Percentiles rank a stretch among this genome's conserved stretches.
phyloP scores from a whole-genome alignment of 1,139 yeast genomes.

The Geotrichum phurueaensis region DNA sequence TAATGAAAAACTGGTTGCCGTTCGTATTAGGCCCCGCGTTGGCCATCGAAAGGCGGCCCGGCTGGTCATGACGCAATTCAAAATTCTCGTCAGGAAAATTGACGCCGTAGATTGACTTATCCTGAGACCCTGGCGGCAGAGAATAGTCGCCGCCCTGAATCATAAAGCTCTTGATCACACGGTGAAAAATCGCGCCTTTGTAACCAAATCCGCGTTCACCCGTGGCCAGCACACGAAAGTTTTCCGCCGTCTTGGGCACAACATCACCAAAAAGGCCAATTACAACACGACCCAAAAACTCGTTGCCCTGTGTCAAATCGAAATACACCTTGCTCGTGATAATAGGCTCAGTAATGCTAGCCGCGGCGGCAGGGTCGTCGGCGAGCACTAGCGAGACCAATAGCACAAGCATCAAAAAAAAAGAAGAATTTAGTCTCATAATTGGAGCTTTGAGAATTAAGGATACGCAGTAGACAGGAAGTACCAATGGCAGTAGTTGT shows the following conservation, averaged over 20 bases:
- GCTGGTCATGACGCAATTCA: constrained; percentile 73
- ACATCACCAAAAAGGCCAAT: constrained; percentile 87
- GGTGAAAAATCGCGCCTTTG: constrained; percentile 90
- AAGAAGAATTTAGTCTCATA: neutral
- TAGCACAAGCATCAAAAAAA: neutral
- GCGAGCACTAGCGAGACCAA: neutral
- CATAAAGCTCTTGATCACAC: constrained; percentile 98
- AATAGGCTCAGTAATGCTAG: constrained; percentile 30
- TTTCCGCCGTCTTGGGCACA: constrained; percentile 96
- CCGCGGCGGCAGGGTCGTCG: neutral
- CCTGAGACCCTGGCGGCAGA: constrained; percentile 70
- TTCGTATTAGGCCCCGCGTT: constrained; percentile 99
- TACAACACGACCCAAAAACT: constrained; percentile 64
- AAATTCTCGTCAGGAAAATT: constrained; percentile 96
- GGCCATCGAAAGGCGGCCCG: constrained; percentile 97
- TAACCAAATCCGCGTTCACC: constrained; percentile 98
- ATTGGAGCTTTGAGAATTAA: neutral
- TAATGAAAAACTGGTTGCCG: constrained; percentile 97
- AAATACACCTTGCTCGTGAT: constrained; percentile 75
- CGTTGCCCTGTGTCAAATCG: constrained; percentile 77
- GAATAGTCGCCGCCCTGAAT: constrained; percentile 98
- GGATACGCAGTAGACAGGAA: neutral
- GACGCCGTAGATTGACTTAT: constrained; percentile 96
- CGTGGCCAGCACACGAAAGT: constrained; percentile 94
- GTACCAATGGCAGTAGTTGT: neutral